Evolutionary conservation across 83 land plant genomes (phyloP).

Genomic region (Picea abies): DNA sequence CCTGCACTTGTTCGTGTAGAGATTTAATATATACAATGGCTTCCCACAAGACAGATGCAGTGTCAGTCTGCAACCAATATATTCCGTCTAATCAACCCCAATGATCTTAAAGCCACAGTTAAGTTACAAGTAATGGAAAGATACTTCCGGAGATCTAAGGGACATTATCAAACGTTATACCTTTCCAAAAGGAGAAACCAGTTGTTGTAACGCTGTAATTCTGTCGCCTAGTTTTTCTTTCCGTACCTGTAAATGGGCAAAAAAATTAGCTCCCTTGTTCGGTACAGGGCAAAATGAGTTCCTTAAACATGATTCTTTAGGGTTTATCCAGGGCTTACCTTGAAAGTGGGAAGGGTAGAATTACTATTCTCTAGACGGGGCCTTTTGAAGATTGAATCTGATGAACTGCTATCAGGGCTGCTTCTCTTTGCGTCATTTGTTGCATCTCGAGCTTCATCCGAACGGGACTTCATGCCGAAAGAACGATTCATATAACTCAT

Average conservation of each 20-base stretch:
- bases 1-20: slow-evolving; percentile 77
- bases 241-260: slow-evolving; percentile 44
- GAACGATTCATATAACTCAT: neutral
- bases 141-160: no score
- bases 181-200: slow-evolving; percentile 84
- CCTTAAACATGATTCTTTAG: neutral
- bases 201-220: slow-evolving; percentile 77
- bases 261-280: no score
- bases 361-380: neutral
- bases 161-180: slow-evolving; percentile 26
- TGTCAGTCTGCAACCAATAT: slow-evolving; percentile 57
- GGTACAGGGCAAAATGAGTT: neutral
- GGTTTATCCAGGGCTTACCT: neutral
- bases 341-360: slow-evolving; percentile 3
- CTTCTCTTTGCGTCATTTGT: neutral
- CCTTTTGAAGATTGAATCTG: slow-evolving; percentile 11
- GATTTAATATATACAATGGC: slow-evolving; percentile 80
- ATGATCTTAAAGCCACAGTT: no score
- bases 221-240: slow-evolving; percentile 83
- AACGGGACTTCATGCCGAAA: neutral
- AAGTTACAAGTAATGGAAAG: no score
- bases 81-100: no score
- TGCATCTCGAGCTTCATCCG: slow-evolving; percentile 4
- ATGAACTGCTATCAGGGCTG: neutral
- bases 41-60: slow-evolving; percentile 82